Conservation (phyloP, 768 basidiomycete species). For the Boletus fagicola region DNA sequence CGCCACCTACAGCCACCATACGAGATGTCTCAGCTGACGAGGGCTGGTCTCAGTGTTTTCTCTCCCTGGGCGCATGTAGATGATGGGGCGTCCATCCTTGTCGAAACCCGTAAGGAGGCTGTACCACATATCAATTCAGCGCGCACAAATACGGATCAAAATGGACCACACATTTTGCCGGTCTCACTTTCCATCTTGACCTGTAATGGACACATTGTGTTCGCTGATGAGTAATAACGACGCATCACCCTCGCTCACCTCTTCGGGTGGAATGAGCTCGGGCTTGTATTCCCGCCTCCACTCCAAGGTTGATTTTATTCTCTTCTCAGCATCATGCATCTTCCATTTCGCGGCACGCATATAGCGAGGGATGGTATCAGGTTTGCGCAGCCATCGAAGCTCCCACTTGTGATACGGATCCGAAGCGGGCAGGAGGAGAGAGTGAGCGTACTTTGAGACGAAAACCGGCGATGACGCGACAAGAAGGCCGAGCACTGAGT, state of each 20-base stretch:
- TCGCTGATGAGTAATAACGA: slow-evolving; percentile 1
- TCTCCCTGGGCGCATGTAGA: slow-evolving; percentile 85
- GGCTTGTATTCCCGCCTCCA: slow-evolving; percentile 87
- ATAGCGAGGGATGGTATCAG: slow-evolving; percentile 67
- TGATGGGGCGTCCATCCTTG: slow-evolving; percentile 78
- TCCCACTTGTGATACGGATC: slow-evolving; percentile 82
- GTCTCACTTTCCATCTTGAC: slow-evolving; percentile 78
- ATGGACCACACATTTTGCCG: slow-evolving; percentile 73
- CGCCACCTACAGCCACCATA: slow-evolving; percentile 74
- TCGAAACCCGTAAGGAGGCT: slow-evolving; percentile 87
- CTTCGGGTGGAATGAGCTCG: slow-evolving; percentile 78
- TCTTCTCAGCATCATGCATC: slow-evolving; percentile 68
- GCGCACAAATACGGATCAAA: background rate
- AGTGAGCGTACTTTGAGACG: slow-evolving; percentile 56
- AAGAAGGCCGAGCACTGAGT: background rate
- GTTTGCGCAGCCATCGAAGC: slow-evolving; percentile 65
- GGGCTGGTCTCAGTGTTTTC: slow-evolving; percentile 81
- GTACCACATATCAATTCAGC: background rate
- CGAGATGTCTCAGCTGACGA: slow-evolving; percentile 79
- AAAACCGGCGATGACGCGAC: background rate
- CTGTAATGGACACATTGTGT: slow-evolving; percentile 19
- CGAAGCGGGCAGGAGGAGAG: slow-evolving; percentile 58
- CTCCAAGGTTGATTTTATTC: slow-evolving; percentile 75
- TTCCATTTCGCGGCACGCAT: slow-evolving; percentile 88
- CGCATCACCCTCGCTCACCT: slow-evolving; percentile 37